A percentile compares a stretch with the other conserved stretches of the same genome.
phyloP scores from a whole-genome alignment of 106 monocot genomes.

The Iris macrosiphon region DNA sequence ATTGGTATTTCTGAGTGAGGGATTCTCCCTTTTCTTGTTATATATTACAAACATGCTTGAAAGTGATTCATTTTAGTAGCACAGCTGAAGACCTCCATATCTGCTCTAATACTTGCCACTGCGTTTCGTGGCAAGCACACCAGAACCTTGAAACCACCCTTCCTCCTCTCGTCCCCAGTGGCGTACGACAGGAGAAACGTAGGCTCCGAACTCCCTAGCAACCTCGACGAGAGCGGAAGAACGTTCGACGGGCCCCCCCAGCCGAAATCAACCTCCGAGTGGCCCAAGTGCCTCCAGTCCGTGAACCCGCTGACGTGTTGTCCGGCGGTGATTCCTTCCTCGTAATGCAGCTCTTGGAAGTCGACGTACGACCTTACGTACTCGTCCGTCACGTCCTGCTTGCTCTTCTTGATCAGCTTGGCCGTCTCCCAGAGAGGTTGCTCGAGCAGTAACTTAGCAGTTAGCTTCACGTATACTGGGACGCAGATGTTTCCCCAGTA shows the following conservation, averaged over 20 bases:
- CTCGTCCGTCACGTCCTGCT: constrained; percentile 22
- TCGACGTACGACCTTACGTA: constrained; percentile 63
- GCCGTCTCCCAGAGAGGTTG: constrained; percentile 29
- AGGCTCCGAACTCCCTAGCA: constrained; percentile 46
- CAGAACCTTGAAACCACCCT: constrained; percentile 41
- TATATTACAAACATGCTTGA: too few relatives aligned
- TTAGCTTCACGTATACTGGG: constrained; percentile 42
- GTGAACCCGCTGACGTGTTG: constrained; percentile 37
- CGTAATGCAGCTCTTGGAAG: constrained; percentile 48
- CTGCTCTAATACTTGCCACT: constrained; percentile 16
- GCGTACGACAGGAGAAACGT: constrained; percentile 49
- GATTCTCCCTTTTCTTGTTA: too few relatives aligned
- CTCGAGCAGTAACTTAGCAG: constrained; percentile 18
- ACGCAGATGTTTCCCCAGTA: constrained; percentile 72
- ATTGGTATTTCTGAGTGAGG: too few relatives aligned
- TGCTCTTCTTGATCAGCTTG: constrained; percentile 38
- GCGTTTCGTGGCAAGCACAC: constrained; percentile 20
- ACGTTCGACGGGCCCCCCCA: constrained; percentile 35
- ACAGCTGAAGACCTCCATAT: constrained; percentile 28
- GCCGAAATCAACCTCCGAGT: constrained; percentile 52
- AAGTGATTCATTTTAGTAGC: too few relatives aligned
- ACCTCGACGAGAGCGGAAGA: constrained; percentile 45
- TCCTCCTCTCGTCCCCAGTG: constrained; percentile 8
- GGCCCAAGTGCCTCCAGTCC: constrained; percentile 58
- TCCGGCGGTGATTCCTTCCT: constrained; percentile 41